Base-by-base conservation (phyloP, 495 filamentous ascomycete species). In the Daldinia grandis region DNA sequence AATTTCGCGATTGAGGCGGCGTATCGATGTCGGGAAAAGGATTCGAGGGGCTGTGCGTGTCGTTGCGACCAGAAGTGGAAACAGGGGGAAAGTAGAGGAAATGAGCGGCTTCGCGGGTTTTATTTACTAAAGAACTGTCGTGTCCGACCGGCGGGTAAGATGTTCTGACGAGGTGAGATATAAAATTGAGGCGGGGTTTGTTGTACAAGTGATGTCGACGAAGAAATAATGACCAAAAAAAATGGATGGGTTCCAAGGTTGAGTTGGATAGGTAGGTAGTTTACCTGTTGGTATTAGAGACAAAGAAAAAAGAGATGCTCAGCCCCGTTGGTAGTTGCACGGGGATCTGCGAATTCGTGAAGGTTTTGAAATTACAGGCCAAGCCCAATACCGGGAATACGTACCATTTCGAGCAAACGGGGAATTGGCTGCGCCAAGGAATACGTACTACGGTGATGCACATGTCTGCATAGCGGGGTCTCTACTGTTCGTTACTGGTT, bases 361-460 rank as follows among this genome's bases (percentile, higher is more conserved):
- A 67, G 69, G 69, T 72, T 72, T 72, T 67, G 64, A 72, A 72
- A 72, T 72, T 72, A 64, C 63, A 63, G 54, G 64, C 57, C 63
- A 58, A 40, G 50, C 40, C 14, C 10, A 42, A 37, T 53, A 54
- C 58, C 25, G 15, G 15, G 38, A 15, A 55, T 64, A 62, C 58
- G 47, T 68, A 57, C 38, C 33, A 24, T 19, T 57, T 33, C 21
- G 17, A 24, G 42, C 42, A 47, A 47, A 47, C 42, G 38, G 42
- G 42, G 42, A 47, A 47, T 47, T 47, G 4, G 38, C 19, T 5
- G 5, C 19, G 42, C 42, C 42, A 47, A 47, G 42, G 17, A 21
- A 24, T 21, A 47, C 19, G 42, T 47, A 9, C 42, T 47, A 47
- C n/a, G 17, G 17, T 47, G 42, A 47, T 21, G 42, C 17, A 21